Conservation (phyloP, 176 grass and related monocot species). For the Triticum urartu region DNA sequence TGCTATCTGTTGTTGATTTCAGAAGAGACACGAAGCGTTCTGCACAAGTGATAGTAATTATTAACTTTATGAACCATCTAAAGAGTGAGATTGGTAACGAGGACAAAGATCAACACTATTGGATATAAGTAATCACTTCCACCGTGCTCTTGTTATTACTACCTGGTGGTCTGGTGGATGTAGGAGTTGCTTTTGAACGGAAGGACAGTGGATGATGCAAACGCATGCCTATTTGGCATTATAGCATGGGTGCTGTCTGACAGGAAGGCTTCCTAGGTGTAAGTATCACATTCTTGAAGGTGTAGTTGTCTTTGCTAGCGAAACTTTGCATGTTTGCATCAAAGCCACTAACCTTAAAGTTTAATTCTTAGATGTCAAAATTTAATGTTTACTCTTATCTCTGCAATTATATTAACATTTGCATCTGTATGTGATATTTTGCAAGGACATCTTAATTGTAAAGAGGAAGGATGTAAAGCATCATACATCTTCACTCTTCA, state of each 20-base stretch:
- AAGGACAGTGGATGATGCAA: constrained; percentile 28
- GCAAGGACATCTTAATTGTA: constrained; percentile 18
- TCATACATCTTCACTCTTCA: not conserved
- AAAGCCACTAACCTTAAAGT: not conserved
- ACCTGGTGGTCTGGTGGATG: constrained; percentile 38
- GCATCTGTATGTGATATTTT: not conserved
- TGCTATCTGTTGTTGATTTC: constrained; percentile 23
- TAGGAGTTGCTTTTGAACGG: constrained; percentile 26
- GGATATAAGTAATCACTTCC: constrained; percentile 35
- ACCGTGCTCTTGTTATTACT: constrained; percentile 48
- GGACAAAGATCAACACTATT: constrained; percentile 30
- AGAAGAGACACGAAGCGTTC: constrained; percentile 28
- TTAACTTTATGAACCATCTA: constrained; percentile 28
- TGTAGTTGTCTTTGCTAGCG: not conserved
- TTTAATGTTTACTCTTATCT: constrained; percentile 28
- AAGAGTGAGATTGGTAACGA: constrained; percentile 19
- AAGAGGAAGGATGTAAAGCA: constrained; percentile 5
- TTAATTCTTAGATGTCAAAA: constrained; percentile 7
- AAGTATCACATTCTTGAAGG: constrained; percentile 32
- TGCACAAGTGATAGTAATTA: constrained; percentile 38
- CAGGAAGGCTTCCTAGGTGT: not conserved
- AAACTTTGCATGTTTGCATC: constrained; percentile 20
- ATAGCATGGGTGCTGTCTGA: constrained; percentile 3
- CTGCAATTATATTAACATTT: not conserved
- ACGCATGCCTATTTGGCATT: constrained; percentile 31